Evolutionary conservation across 768 basidiomycete genomes (phyloP), one percentile per base, ranked within the genome.

Genomic region (Chiua virens): DNA sequence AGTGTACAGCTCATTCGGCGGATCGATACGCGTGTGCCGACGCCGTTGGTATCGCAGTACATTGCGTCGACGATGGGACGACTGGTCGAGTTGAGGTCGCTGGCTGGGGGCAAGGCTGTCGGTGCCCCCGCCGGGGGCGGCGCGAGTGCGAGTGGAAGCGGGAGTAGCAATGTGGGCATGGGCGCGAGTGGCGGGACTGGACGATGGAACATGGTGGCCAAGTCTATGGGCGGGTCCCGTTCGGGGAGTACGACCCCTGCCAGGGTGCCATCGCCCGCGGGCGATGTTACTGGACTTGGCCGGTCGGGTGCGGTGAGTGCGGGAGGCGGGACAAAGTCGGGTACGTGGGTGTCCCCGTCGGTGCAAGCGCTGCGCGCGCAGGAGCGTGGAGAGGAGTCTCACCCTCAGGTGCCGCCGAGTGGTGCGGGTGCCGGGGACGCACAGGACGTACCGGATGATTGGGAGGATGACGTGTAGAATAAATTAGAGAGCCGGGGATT

Each of bases 1-100:
- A 87, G 91, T 57, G 87, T 96, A 2, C 87, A 92, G 63, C 80
- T 97, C 42, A 73, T 91, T 44, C 79, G 90, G 30, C 80, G 92
- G 14, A 70, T 94, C 42, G 94, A 97, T 65, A 87, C 92, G 0
- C 82, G 91, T 21, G 71, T 91, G 6, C 93, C 94, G 0, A 65
- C 59, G 2, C 89, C 90, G 2, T 71, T 86, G 4, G 76, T 98
- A 7, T 92, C 90, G 1, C 61, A 67, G 59, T 70, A 4, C 61
- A 61, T 39, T 1, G 60, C 67, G 32, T 56, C 69, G n/a, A 75
- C 69, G 50, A 73, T 85, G 5, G 87, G 89, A 1, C 85, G 81
- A 60, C 73, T 89, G 7, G 73, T 78, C 0, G 83, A 87, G 61
- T 58, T 87, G 44, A 76, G 81, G 39, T 67, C 63, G 21, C 42